These are phyloP conservation scores for Ustilago xerochloae DNA, from an alignment of 1,284 basidiomycete genomes.

Conservation along the genomic window DNA sequence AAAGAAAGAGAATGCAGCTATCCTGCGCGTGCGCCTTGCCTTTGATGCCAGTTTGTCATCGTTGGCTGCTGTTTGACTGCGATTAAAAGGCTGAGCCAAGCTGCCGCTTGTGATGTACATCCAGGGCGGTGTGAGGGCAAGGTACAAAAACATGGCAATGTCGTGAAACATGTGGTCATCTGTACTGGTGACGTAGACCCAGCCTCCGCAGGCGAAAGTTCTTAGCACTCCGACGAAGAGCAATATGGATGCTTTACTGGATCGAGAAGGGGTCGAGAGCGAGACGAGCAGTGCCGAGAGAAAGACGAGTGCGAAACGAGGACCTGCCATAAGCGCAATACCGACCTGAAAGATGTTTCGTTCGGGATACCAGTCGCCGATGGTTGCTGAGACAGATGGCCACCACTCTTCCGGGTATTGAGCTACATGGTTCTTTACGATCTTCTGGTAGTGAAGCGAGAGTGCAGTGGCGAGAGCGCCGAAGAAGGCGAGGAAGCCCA, in stretches of 20 bases:
- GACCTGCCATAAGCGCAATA: constrained; percentile 79
- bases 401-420: constrained; percentile 91
- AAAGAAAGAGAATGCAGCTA: constrained; percentile 56
- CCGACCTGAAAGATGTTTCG: constrained; percentile 88
- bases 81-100: constrained; percentile 32
- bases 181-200: constrained; percentile 87
- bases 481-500: constrained; percentile 79
- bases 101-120: constrained; percentile 72
- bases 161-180: constrained; percentile 87
- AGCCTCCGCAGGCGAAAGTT: constrained; percentile 87
- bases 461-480: constrained; percentile 78
- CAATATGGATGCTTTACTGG: constrained; percentile 67
- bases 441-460: constrained; percentile 81
- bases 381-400: constrained; percentile 88
- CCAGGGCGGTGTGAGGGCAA: constrained; percentile 73
- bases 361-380: constrained; percentile 89
- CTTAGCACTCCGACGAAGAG: constrained; percentile 78
- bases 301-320: constrained; percentile 81
- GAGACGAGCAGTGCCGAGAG: constrained; percentile 73
- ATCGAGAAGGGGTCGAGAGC: constrained; percentile 32
- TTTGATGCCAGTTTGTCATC: constrained; percentile 37
- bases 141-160: constrained; percentile 81
- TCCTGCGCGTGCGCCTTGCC: constrained; percentile 46
- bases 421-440: constrained; percentile 86
- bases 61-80: not conserved